phyloP scores from a whole-genome alignment of 495 filamentous ascomycete genomes.

The Penicillium cosmopolitanum region DNA sequence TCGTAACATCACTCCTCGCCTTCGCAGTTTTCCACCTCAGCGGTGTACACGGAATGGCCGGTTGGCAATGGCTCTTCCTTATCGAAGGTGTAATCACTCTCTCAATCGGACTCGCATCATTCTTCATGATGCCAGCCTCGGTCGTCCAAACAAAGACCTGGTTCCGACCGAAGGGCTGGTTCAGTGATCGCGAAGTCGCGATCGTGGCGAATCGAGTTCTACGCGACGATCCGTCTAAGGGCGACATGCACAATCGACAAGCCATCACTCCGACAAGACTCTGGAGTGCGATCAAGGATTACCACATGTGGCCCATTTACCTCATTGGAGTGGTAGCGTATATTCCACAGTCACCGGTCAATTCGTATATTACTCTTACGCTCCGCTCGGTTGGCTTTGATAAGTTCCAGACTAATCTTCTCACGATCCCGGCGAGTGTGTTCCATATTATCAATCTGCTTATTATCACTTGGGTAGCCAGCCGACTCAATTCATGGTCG shows the following conservation, averaged over 20 bases:
- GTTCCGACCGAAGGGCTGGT: constrained; percentile 64
- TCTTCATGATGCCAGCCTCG: constrained; percentile 57
- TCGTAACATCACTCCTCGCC: constrained; percentile 48
- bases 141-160: constrained; percentile 55
- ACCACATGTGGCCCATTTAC: constrained; percentile 75
- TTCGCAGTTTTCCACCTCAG: constrained; percentile 49
- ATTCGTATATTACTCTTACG: constrained; percentile 64
- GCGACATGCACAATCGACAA: constrained; percentile 64
- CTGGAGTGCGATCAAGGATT: constrained; percentile 64
- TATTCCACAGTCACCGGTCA: constrained; percentile 57
- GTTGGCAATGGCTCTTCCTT: constrained; percentile 53
- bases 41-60: constrained; percentile 34
- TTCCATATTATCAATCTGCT: constrained; percentile 49
- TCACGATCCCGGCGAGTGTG: constrained; percentile 64
- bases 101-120: constrained; percentile 54
- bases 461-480: constrained; percentile 54
- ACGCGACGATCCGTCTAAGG: constrained; percentile 67
- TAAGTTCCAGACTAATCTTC: constrained; percentile 69
- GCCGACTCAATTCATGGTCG: constrained; percentile 52
- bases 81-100: constrained; percentile 59
- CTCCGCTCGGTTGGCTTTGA: constrained; percentile 63
- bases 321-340: constrained; percentile 60
- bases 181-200: constrained; percentile 58
- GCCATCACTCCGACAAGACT: constrained; percentile 59
- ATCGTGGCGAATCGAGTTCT: constrained; percentile 66